Evolutionary conservation across 306 rosid species (phyloP).

Genomic region (Trifolium dubium): DNA sequence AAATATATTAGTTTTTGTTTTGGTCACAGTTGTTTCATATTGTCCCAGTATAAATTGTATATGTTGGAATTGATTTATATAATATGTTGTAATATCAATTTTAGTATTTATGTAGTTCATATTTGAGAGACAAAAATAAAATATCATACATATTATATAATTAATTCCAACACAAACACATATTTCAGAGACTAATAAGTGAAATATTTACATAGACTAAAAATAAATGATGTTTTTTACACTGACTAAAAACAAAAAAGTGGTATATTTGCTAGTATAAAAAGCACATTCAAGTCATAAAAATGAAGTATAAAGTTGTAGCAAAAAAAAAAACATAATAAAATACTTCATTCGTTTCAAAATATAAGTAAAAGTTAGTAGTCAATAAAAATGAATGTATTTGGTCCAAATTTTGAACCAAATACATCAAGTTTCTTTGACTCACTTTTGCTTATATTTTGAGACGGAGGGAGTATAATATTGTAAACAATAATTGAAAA

Average conservation of each 20-base stretch:
- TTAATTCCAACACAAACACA: neutral
- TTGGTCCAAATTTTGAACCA: no score
- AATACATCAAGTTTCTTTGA: no score
- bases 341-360: no score
- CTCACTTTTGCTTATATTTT: no score
- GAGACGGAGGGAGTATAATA: constrained; percentile 2
- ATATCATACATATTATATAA: neutral
- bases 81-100: neutral
- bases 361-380: no score
- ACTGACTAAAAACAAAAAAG: neutral
- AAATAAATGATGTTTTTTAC: neutral
- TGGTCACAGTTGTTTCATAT: neutral
- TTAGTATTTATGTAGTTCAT: neutral
- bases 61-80: neutral
- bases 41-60: neutral
- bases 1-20: neutral
- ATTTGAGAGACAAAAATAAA: neutral
- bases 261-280: neutral
- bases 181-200: neutral
- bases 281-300: neutral
- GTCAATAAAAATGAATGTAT: no score
- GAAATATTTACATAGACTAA: neutral
- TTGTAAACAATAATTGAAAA: constrained; percentile 1
- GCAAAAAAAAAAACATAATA: no score
- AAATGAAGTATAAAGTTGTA: constrained; percentile 5